Evolutionary conservation across 75 land plant genomes (phyloP).

Genomic region (Adiantum capillusveneris): DNA sequence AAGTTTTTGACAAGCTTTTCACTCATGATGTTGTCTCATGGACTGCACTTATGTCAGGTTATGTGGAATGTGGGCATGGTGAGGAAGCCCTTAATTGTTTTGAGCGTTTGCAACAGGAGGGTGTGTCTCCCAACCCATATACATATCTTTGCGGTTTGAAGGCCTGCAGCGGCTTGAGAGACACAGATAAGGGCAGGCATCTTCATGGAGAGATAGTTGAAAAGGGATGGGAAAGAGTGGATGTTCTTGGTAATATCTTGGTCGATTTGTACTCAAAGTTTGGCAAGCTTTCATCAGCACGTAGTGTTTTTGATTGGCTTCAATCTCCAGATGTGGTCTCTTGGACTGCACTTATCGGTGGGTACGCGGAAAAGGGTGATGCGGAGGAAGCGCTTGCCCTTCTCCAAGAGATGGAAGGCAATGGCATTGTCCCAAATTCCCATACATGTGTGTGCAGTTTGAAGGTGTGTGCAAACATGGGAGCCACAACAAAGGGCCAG

Average conservation of each 20-base stretch:
- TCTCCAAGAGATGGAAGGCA: constrained; percentile 6
- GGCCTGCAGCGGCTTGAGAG: constrained; percentile 17
- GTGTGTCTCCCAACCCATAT: constrained; percentile 26
- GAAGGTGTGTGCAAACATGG: constrained; percentile 7
- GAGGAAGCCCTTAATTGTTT: constrained; percentile 9
- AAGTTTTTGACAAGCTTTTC: constrained; percentile 46
- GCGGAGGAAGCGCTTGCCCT: constrained; percentile 4
- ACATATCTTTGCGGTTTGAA: constrained; percentile 43
- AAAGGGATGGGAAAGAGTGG: constrained; percentile 31
- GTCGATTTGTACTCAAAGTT: constrained; percentile 36
- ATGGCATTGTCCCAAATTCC: neutral
- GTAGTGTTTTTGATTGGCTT: constrained; percentile 40
- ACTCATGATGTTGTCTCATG: constrained; percentile 21
- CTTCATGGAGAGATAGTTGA: constrained; percentile 28
- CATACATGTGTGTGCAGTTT: constrained; percentile 2
- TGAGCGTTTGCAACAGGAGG: neutral
- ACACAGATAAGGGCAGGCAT: constrained; percentile 14
- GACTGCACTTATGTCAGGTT: constrained; percentile 14
- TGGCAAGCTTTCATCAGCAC: constrained; percentile 20
- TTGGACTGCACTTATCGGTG: constrained; percentile 19
- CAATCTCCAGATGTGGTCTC: constrained; percentile 36
- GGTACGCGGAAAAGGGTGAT: constrained; percentile 8
- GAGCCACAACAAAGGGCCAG: constrained; percentile 11
- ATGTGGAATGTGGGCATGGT: constrained; percentile 9
- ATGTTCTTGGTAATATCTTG: constrained; percentile 55